Evolutionary conservation across 1,284 basidiomycete species (phyloP).

Genomic region (Cryptococcus maquisensis): DNA sequence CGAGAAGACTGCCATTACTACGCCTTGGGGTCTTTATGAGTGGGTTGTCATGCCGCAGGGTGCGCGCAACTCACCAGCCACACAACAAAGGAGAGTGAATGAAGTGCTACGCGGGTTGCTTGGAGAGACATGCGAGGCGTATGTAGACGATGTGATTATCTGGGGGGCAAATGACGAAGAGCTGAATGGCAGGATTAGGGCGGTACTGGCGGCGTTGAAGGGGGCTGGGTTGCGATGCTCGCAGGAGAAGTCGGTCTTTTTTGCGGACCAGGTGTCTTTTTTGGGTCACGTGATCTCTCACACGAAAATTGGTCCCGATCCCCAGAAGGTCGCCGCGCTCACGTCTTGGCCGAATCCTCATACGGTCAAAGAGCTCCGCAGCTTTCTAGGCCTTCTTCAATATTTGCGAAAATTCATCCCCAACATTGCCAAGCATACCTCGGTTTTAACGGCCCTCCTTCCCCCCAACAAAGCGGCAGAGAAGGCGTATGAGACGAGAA

Average conservation of each 20-base stretch:
- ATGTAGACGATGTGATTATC: neutral
- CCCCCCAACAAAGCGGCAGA: neutral
- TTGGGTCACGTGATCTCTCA: neutral
- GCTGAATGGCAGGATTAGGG: neutral
- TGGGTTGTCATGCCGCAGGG: constrained; percentile 1
- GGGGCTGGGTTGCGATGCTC: neutral
- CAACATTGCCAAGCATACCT: neutral
- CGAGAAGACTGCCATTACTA: neutral
- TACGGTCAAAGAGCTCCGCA: neutral
- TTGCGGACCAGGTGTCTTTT: neutral
- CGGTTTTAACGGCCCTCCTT: neutral
- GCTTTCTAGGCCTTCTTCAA: neutral
- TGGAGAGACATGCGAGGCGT: neutral
- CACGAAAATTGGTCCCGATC: neutral
- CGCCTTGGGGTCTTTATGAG: neutral
- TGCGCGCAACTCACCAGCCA: neutral
- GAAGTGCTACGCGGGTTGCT: neutral
- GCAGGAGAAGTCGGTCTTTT: neutral
- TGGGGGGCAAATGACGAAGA: neutral
- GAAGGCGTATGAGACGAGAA: neutral
- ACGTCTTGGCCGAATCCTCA: neutral
- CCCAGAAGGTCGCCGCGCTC: neutral
- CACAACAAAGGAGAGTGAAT: neutral
- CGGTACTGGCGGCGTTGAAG: neutral
- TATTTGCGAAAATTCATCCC: neutral